A percentile compares a stretch with the other conserved stretches of the same genome.
phyloP scores from a whole-genome alignment of 768 basidiomycete genomes.

The Cystofilobasidium capitatum region DNA sequence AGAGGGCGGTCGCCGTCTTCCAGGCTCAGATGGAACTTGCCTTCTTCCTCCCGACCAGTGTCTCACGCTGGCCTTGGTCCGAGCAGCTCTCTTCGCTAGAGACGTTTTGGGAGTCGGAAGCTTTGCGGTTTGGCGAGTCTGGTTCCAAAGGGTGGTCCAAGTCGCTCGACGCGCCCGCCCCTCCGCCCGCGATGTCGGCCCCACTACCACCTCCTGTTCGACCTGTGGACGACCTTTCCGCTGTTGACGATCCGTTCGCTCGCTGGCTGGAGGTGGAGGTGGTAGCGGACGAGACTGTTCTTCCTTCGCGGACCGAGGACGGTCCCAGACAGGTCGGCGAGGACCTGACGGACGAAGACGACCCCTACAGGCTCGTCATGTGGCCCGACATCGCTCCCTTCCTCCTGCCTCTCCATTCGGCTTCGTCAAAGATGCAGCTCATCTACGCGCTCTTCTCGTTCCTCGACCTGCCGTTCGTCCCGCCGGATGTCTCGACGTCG shows the following conservation, averaged over 20 bases:
- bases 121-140: conserved; percentile 39
- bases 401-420: conserved; percentile 36
- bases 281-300: neutral
- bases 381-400: conserved; percentile 40
- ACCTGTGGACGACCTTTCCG: too few species aligned
- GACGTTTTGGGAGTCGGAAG: conserved; percentile 41
- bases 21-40: conserved; percentile 42
- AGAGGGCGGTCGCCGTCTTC: conserved; percentile 39
- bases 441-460: conserved; percentile 41
- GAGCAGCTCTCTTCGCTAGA: conserved; percentile 35
- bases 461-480: conserved; percentile 39
- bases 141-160: conserved; percentile 38
- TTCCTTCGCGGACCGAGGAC: conserved; percentile 11
- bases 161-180: conserved; percentile 7
- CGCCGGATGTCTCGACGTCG: conserved; percentile 38
- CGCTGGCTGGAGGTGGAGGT: conserved; percentile 12
- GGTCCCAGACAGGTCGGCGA: conserved; percentile 31
- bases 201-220: neutral
- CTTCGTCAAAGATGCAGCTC: conserved; percentile 37
- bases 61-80: conserved; percentile 23
- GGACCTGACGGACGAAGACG: conserved; percentile 36
- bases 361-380: conserved; percentile 41
- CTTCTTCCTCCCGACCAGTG: conserved; percentile 18
- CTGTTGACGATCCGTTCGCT: neutral
- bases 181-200: neutral